A percentile compares a stretch with the other conserved stretches of the same genome.
These are phyloP conservation scores for Kazachstania bromeliacearum DNA, from an alignment of 805 yeast genomes.

Conservation along the genomic window DNA sequence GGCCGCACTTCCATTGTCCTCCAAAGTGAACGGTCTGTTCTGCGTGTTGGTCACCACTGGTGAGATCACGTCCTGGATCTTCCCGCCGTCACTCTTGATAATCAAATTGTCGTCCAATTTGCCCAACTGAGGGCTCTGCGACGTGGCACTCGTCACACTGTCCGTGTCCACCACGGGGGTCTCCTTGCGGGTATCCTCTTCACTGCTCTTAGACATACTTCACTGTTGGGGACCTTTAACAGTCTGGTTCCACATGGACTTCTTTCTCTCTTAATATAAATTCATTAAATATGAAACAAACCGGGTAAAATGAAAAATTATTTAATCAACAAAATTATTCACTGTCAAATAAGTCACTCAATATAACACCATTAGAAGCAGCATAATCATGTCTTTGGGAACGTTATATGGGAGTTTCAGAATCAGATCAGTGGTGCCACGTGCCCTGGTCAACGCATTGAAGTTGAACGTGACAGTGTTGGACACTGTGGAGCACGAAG, in stretches of 20 bases:
- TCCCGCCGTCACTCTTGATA: slow-evolving; percentile 4
- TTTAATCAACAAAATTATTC: background rate
- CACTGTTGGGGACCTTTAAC: no score
- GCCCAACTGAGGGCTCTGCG: background rate
- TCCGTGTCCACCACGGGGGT: no score
- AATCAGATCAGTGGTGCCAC: slow-evolving; percentile 34
- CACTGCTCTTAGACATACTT: no score
- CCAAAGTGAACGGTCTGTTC: slow-evolving; percentile 1
- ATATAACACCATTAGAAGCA: background rate
- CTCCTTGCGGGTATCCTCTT: no score
- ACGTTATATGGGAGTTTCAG: slow-evolving; percentile 43
- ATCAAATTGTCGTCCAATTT: slow-evolving; percentile 1
- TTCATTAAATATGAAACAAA: background rate
- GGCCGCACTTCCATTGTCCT: background rate
- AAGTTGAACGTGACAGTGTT: slow-evolving; percentile 48
- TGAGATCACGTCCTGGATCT: slow-evolving; percentile 6
- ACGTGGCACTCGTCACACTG: background rate
- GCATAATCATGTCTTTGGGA: slow-evolving; percentile 50
- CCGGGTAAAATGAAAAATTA: background rate
- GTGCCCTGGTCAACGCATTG: slow-evolving; percentile 48
- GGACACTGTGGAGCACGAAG: slow-evolving; percentile 26
- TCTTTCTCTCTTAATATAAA: no score
- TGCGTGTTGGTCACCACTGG: slow-evolving; percentile 2
- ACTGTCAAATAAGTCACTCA: background rate
- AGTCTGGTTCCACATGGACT: no score